Conservation (phyloP, 495 filamentous ascomycete species). For the Glarea lozoyensis region DNA sequence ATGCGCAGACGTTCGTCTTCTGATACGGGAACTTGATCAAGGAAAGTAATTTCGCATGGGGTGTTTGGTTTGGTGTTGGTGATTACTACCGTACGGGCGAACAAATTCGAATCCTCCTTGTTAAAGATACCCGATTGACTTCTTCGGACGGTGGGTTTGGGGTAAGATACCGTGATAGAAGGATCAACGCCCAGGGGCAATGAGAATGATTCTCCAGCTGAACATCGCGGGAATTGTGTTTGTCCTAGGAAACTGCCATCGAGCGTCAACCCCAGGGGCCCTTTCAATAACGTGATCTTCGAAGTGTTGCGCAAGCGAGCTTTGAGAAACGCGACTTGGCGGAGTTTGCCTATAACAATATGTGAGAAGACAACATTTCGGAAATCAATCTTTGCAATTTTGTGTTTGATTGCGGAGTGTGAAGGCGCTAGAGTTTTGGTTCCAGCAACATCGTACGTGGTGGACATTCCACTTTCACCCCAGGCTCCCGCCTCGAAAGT, state of each 20-base stretch:
- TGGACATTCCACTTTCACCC: slow-evolving; percentile 48
- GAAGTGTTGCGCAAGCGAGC: slow-evolving; percentile 52
- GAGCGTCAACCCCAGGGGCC: slow-evolving; percentile 53
- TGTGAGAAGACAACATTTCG: slow-evolving; percentile 36
- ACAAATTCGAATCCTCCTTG: slow-evolving; percentile 51
- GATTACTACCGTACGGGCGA: slow-evolving; percentile 46
- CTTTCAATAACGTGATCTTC: slow-evolving; percentile 49
- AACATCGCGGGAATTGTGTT: slow-evolving; percentile 45
- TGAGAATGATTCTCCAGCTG: slow-evolving; percentile 50
- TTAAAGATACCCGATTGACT: slow-evolving; percentile 39
- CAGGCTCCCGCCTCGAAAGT: slow-evolving; percentile 33
- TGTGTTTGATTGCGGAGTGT: slow-evolving; percentile 35
- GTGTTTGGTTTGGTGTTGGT: slow-evolving; percentile 46
- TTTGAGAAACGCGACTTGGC: slow-evolving; percentile 56
- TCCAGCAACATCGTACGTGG: slow-evolving; percentile 53
- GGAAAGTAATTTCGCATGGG: slow-evolving; percentile 42
- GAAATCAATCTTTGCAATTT: slow-evolving; percentile 34
- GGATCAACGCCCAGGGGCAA: slow-evolving; percentile 60
- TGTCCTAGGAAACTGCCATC: slow-evolving; percentile 62
- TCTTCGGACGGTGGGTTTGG: slow-evolving; percentile 50
- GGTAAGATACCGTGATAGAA: slow-evolving; percentile 49
- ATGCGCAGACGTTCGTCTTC: slow-evolving; percentile 55
- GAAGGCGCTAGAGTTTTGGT: slow-evolving; percentile 35
- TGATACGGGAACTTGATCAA: slow-evolving; percentile 60
- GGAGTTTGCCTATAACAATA: slow-evolving; percentile 57